Conservation (phyloP, 306 rosid species). For the Alnus rubra region DNA sequence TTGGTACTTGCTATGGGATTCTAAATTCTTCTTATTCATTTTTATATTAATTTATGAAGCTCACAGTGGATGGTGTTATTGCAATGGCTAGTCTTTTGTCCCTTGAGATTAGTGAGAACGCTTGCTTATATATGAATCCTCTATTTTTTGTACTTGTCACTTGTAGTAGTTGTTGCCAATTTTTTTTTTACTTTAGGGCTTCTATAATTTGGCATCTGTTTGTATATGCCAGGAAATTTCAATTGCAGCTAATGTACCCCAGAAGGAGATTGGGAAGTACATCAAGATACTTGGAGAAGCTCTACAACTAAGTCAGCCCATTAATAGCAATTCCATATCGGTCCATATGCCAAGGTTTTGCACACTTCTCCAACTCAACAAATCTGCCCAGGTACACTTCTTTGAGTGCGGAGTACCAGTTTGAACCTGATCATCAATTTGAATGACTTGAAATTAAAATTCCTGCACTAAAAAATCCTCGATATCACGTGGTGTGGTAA, state of each 20-base stretch:
- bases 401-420: conserved; percentile 9
- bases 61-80: neutral
- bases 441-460: conserved; percentile 8
- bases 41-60: neutral
- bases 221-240: conserved; percentile 76
- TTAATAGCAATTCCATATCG: conserved; percentile 91
- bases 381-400: conserved; percentile 90
- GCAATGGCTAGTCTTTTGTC: neutral
- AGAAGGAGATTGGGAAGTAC: conserved; percentile 93
- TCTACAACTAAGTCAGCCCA: conserved; percentile 91
- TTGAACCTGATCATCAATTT: conserved; percentile 9
- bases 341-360: conserved; percentile 98
- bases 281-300: conserved; percentile 98
- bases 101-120: neutral
- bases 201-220: conserved; percentile 32
- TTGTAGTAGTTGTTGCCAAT: neutral
- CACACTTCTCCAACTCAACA: conserved; percentile 93
- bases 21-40: neutral
- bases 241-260: conserved; percentile 90
- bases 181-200: conserved; percentile 6
- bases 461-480: neutral
- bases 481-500: neutral
- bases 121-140: neutral
- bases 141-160: neutral
- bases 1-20: neutral